phyloP scores from a whole-genome alignment of 768 basidiomycete genomes.

The Termitomyces sp. region DNA sequence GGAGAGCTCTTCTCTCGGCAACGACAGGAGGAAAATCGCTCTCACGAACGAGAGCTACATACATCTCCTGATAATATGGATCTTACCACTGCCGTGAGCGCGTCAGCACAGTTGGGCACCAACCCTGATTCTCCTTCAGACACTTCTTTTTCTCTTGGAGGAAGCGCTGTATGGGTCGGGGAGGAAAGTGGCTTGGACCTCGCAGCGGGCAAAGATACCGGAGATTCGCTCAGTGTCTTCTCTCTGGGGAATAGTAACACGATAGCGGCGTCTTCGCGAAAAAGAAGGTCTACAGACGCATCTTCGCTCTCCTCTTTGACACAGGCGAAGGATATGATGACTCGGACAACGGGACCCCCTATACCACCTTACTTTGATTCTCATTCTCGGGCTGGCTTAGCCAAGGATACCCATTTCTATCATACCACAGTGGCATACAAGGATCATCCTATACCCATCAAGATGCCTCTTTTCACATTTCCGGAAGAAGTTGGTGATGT shows the following conservation, averaged over 20 bases:
- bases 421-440: conserved; percentile 83
- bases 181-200: conserved; percentile 61
- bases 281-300: conserved; percentile 65
- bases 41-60: conserved; percentile 25
- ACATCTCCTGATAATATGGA: conserved; percentile 28
- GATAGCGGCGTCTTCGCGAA: conserved; percentile 37
- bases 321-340: conserved; percentile 33
- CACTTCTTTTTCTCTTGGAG: conserved; percentile 70
- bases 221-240: conserved; percentile 36
- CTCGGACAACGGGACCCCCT: conserved; percentile 26
- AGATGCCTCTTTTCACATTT: conserved; percentile 85
- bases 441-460: conserved; percentile 81
- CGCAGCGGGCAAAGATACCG: conserved; percentile 35
- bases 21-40: conserved; percentile 30
- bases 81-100: conserved; percentile 25
- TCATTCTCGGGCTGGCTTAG: conserved; percentile 40
- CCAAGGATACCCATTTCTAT: conserved; percentile 93
- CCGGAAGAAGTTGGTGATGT: conserved; percentile 97
- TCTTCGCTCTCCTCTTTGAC: conserved; percentile 67
- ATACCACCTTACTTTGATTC: conserved; percentile 41
- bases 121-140: conserved; percentile 59
- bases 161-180: conserved; percentile 81
- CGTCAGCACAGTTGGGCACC: conserved; percentile 19
- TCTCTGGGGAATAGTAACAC: conserved; percentile 36
- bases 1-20: conserved; percentile 53